These are phyloP conservation scores for Rutstroemia sp. DNA, from an alignment of 2,329 filamentous ascomycete genomes.

Conservation along the genomic window DNA sequence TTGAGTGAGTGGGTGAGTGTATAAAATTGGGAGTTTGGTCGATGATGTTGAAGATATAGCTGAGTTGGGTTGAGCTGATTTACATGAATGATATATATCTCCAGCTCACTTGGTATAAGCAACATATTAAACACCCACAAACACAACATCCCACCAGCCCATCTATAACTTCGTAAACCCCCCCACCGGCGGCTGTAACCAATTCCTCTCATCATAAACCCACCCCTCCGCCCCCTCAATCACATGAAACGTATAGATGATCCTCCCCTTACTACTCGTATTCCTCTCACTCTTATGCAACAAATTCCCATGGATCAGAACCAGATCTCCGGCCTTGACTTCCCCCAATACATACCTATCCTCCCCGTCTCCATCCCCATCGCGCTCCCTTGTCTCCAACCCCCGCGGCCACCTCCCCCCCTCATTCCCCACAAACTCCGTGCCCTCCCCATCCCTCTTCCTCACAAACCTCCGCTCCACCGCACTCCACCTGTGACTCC, in stretches of 20 bases:
- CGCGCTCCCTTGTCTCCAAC: conserved; percentile 32
- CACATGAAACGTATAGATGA: conserved; percentile 96
- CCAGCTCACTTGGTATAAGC: too few species aligned
- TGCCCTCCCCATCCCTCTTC: conserved; percentile 44
- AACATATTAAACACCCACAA: too few species aligned
- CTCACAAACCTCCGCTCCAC: conserved; percentile 72
- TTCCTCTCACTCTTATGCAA: conserved; percentile 97
- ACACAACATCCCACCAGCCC: not conserved
- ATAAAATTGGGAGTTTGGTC: too few species aligned
- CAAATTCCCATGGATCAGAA: conserved; percentile 92
- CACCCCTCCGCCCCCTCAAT: conserved; percentile 68
- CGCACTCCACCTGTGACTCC: conserved; percentile 68
- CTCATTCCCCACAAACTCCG: conserved; percentile 64
- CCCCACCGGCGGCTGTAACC: conserved; percentile 76
- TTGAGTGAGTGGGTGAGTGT: too few species aligned
- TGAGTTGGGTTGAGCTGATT: too few species aligned
- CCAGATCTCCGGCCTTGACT: conserved; percentile 83
- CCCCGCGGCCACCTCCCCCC: conserved; percentile 41
- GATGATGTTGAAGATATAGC: too few species aligned
- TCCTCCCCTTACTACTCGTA: conserved; percentile 73
- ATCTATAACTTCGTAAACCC: conserved; percentile 54
- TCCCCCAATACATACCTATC: conserved; percentile 70
- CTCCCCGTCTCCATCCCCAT: conserved; percentile 20
- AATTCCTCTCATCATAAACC: conserved; percentile 80
- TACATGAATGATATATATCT: not conserved